Percentiles rank a stretch among this genome's conserved stretches.
Evolutionary conservation across 768 basidiomycete genomes (phyloP).

Genomic region (Xerocomellus amylosporus): DNA sequence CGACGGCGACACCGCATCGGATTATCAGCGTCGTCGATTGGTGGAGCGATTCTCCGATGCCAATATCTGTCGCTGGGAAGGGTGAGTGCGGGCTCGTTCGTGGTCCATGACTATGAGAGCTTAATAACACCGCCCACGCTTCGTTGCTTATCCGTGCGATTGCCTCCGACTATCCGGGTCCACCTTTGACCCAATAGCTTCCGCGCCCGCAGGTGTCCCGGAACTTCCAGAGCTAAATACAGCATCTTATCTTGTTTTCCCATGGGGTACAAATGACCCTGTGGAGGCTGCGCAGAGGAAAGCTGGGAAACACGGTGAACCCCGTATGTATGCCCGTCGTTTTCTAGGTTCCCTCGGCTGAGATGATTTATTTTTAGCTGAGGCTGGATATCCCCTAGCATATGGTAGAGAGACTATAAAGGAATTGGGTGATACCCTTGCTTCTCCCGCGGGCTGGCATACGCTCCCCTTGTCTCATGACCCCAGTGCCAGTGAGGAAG

Average conservation of each 20-base stretch:
- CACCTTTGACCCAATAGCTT: slow-evolving; percentile 11
- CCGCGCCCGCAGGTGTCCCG: slow-evolving; percentile 3
- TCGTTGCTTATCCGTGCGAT: not conserved
- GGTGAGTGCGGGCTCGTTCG: slow-evolving; percentile 11
- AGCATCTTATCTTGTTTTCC: slow-evolving; percentile 65
- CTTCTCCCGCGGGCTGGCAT: slow-evolving; percentile 93
- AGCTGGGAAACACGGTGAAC: slow-evolving; percentile 5
- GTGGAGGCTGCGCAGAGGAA: slow-evolving; percentile 39
- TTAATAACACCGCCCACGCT: not conserved
- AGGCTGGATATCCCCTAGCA: slow-evolving; percentile 1
- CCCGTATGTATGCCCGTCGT: slow-evolving; percentile 1
- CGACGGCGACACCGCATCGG: slow-evolving; percentile 64
- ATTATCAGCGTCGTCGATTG: slow-evolving; percentile 91
- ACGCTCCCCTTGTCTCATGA: slow-evolving; percentile 68
- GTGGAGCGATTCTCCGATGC: slow-evolving; percentile 73
- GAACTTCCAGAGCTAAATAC: slow-evolving; percentile 20
- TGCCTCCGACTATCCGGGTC: not conserved
- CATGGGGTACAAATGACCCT: slow-evolving; percentile 86
- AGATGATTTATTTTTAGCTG: not conserved
- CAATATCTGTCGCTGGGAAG: slow-evolving; percentile 5
- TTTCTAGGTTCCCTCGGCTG: not conserved
- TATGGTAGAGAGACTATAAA: slow-evolving; percentile 38
- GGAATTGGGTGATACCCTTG: slow-evolving; percentile 71
- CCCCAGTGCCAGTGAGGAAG: slow-evolving; percentile 38
- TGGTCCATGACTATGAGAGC: not conserved